Evolutionary conservation across 148 eudicot genomes (phyloP), one percentile per base, ranked within the genome.

Genomic region (Chenopodium album): DNA sequence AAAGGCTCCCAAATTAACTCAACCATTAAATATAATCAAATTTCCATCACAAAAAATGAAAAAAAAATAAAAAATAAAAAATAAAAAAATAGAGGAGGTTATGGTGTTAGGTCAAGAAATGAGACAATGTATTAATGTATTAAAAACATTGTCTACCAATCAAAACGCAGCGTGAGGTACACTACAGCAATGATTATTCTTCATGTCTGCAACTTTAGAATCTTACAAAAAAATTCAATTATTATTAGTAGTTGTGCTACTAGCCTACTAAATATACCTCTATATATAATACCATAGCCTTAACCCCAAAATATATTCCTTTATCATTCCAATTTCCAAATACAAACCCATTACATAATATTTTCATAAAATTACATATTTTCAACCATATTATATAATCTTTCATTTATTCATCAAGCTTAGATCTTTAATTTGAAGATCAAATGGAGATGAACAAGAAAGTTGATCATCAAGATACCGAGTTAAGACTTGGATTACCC

Each of bases 401-500:
- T 56, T 56, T 52, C n/a, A 10, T 19, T 37, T 76, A 16, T 28
- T 32, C 34, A 72, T 68, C 78, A 75, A 76, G 19, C 7, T 67
- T 2, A 76, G 9, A 66, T 34, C 47, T 66, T 64, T 22, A 31
- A 71, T 7, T 16, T 12, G 19, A 67, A 73, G 71, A 79, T 32
- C 2, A 79, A 32, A 85, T 85, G 88, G 84, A 83, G 75, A 80
- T 71, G 20, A 83, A 81, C 79, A 86, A 86, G 28, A 81, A 81
- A 70, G n/a, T 80, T 7, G 67, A 77, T 13, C 84, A 80, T 72
- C 79, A 86, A 62, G 88, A 86, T 73, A 86, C 88, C 22, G 88
- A 86, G 69, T 67, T 86, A 31, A 80, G 86, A 74, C 67, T 86
- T 32, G 88, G 88, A 9, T 50, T 86, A 80, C 88, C 88, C 0